Evolutionary conservation across 495 filamentous ascomycete genomes (phyloP), one percentile per base, ranked within the genome.

Genomic region (Aeminium ludgeri): DNA sequence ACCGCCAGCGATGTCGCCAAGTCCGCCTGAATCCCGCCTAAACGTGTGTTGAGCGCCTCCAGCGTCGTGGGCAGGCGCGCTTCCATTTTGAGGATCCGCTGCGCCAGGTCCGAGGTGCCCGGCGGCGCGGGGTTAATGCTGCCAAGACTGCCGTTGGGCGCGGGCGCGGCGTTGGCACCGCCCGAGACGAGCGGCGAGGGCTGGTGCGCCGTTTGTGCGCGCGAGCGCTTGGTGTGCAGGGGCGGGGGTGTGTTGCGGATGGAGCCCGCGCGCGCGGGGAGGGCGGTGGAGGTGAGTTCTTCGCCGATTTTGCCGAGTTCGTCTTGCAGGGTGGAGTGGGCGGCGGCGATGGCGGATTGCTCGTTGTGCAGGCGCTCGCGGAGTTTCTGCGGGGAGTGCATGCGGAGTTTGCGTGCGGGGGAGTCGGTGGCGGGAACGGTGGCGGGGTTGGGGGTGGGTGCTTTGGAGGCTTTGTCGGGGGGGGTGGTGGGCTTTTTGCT

Each of bases 381-480:
- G 25, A 95, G 73, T 63, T 92, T 95, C 49, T 91, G 83, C 0
- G 87, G 82, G 32, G 79, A 86, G 58, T 92, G 86, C 59, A 94
- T 74, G 35, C 83, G 79, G 41, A 91, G 65, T 50, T 80, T 89
- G 48, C 72, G 72, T 27, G 67, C 61, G 10, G 56, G 50, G 10
- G 48, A 38, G 4, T 30, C 41, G 0, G 25, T 39, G 7, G 30
- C 20, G 12, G 37, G 13, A 6, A 20, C 15, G 0, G 20, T 30
- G 15, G 38, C 10, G n/a, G n/a, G n/a, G n/a, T n/a, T 23, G 18
- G 16, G 16, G 23, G n/a, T 15, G 41, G 10, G 17, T 40, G 36
- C 18, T 30, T 39, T 13, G 15, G 18, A 3, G 30, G 11, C n/a
- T 48, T 48, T 4, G 41, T 36, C 5, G 50, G 38, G 17, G 20